A percentile compares a stretch with the other conserved stretches of the same genome.
These are phyloP conservation scores for Citrus unshiu DNA, from an alignment of 345 rosid genomes.

Conservation along the genomic window DNA sequence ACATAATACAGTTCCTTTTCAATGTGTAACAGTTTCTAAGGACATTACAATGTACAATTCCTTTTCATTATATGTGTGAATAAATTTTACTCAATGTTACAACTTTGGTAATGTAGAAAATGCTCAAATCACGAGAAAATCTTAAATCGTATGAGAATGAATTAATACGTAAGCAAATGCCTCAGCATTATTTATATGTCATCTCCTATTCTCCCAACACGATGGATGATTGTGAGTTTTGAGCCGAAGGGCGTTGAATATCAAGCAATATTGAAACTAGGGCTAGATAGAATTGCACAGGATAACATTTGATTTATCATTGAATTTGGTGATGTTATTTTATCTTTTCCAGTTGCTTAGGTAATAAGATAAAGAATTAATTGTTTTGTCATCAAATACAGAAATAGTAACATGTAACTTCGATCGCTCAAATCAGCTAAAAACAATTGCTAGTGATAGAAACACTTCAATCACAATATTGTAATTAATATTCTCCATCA, in stretches of 20 bases:
- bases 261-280: not conserved
- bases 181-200: not conserved
- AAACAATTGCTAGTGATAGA: conserved; percentile 11
- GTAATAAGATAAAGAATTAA: not conserved
- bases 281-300: not conserved
- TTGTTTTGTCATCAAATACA: not conserved
- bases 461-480: not conserved
- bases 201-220: not conserved
- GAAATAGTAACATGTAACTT: not conserved
- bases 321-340: not conserved
- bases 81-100: not conserved
- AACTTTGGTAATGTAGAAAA: too few relatives aligned
- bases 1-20: too few relatives aligned
- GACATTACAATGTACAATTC: not conserved
- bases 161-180: not conserved
- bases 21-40: not conserved
- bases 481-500: conserved; percentile 1
- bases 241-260: not conserved
- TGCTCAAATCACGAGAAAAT: not conserved
- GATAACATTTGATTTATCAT: not conserved
- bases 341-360: not conserved
- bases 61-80: not conserved
- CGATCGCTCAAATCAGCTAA: not conserved
- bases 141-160: not conserved
- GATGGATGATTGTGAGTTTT: not conserved